Conservation (phyloP, 2,329 filamentous ascomycete species). For the Tolypocladium endophyticum region DNA sequence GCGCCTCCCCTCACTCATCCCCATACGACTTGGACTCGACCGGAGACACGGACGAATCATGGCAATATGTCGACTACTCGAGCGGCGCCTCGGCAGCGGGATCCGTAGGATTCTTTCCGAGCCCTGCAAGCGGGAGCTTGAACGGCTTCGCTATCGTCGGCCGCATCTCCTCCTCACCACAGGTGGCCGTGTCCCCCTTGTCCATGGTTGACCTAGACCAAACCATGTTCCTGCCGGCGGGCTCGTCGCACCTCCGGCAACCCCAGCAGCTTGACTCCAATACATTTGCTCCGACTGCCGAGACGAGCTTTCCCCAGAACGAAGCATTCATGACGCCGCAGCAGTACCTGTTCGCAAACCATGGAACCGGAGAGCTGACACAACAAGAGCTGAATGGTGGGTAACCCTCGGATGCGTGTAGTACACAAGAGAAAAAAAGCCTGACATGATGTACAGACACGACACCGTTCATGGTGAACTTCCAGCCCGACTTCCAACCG, state of each 20-base stretch:
- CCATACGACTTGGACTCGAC: conserved; percentile 28
- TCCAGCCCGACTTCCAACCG: conserved; percentile 18
- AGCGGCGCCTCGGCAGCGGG: conserved; percentile 22
- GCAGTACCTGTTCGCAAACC: conserved; percentile 26
- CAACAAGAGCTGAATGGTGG: conserved; percentile 19
- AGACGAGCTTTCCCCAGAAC: conserved; percentile 19
- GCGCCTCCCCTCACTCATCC: conserved; percentile 26
- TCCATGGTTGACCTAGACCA: conserved; percentile 27
- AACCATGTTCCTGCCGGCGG: conserved; percentile 20
- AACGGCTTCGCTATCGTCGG: conserved; percentile 38
- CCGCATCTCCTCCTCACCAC: conserved; percentile 19
- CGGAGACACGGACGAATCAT: conserved; percentile 31
- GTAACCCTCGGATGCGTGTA: conserved; percentile 2
- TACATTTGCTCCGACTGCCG: conserved; percentile 11
- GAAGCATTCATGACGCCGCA: conserved; percentile 25
- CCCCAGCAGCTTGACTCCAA: conserved; percentile 17
- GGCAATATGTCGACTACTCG: conserved; percentile 31
- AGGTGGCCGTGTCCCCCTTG: conserved; percentile 29
- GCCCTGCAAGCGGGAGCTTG: conserved; percentile 40
- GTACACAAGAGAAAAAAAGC: neutral
- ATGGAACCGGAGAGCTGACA: conserved; percentile 12
- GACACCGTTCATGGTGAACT: conserved; percentile 18
- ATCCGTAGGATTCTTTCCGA: conserved; percentile 35
- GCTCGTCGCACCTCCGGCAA: conserved; percentile 18
- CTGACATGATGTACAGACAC: conserved; percentile 13